Percentiles rank a stretch among this genome's conserved stretches.
Conservation (phyloP, 1,139 yeast genomes). For the Geotrichum klebahnii region DNA sequence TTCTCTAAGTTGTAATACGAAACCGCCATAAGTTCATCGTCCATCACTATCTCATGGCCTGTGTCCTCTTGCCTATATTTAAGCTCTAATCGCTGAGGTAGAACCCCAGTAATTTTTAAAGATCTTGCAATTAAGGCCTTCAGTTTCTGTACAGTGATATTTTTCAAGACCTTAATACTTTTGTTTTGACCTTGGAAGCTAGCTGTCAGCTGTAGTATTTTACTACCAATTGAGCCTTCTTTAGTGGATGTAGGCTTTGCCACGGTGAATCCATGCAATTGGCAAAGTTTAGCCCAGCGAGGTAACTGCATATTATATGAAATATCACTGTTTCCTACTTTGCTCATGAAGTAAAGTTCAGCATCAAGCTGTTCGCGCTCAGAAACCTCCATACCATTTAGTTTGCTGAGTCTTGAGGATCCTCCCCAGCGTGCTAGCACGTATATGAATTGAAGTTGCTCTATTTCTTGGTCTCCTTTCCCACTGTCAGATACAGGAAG, state of each 20-base stretch:
- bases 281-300: slow-evolving; percentile 37
- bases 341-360: slow-evolving; percentile 62
- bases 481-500: slow-evolving; percentile 38
- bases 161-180: slow-evolving; percentile 25
- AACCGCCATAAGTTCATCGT: slow-evolving; percentile 14
- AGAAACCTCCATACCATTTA: slow-evolving; percentile 57
- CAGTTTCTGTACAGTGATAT: slow-evolving; percentile 28
- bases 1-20: slow-evolving; percentile 14
- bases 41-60: slow-evolving; percentile 4
- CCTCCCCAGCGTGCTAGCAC: slow-evolving; percentile 50
- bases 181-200: slow-evolving; percentile 20
- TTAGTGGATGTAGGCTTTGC: slow-evolving; percentile 9
- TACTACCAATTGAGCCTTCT: slow-evolving; percentile 23
- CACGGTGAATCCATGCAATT: slow-evolving; percentile 34
- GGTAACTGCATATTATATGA: slow-evolving; percentile 33
- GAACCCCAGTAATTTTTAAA: slow-evolving; percentile 13
- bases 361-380: slow-evolving; percentile 54
- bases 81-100: slow-evolving; percentile 12
- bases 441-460: slow-evolving; percentile 38
- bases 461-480: slow-evolving; percentile 35
- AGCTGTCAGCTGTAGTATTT: slow-evolving; percentile 24
- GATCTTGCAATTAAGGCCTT: slow-evolving; percentile 25
- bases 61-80: slow-evolving; percentile 7
- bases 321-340: slow-evolving; percentile 42
- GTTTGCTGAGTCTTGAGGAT: slow-evolving; percentile 34